Base-by-base conservation (phyloP, 371 early-diverging fungal genomes). In the Mortierella sp. region DNA sequence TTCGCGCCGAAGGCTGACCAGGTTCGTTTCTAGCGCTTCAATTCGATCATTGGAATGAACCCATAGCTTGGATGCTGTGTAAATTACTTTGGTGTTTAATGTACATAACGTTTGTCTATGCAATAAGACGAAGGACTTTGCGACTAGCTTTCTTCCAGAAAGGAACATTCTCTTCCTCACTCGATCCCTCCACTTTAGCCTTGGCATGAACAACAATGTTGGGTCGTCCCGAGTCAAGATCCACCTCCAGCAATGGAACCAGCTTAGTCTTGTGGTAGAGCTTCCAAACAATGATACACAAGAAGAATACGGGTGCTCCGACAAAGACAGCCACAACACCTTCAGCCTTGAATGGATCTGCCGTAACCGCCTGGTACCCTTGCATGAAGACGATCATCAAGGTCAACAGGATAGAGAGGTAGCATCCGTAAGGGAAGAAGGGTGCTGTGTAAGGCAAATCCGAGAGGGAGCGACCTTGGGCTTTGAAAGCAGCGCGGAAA, bases 391-490 rank as follows among this genome's bases (percentile, higher is more conserved):
- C 82, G 53, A 92, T 82, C 64, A 91, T 84, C 5, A 80, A 58
- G 28, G 85, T 83, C 39, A 90, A 70, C 26, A 83, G 64, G 53
- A 90, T 86, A 19, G 90, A 84, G 45, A 89, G 74, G 57, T 91
- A 91, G 38, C 88, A 84, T 54, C 86, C 82, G 41, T 80, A 61
- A 0, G 95, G 94, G 81, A 86, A 91, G 18, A 89, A 73, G 2
- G 90, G 89, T 0, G 95, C 86, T 3, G 78, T 62, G 60, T 93
- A 95, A 0, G 94, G 94, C 30, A 95, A 81, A 14, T 86, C 86
- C 14, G 78, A 63, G 31, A 91, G 58, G 2, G 82, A 66, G 26
- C 85, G 83, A 9, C 91, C 90, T 60, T 96, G 96, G 12, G 86
- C 82, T 16, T 82, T 54, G 53, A 83, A 87, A 0, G 94, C 95